These are phyloP conservation scores for Nicotiana rustica DNA, from an alignment of 305 asterid genomes.

Conservation along the genomic window DNA sequence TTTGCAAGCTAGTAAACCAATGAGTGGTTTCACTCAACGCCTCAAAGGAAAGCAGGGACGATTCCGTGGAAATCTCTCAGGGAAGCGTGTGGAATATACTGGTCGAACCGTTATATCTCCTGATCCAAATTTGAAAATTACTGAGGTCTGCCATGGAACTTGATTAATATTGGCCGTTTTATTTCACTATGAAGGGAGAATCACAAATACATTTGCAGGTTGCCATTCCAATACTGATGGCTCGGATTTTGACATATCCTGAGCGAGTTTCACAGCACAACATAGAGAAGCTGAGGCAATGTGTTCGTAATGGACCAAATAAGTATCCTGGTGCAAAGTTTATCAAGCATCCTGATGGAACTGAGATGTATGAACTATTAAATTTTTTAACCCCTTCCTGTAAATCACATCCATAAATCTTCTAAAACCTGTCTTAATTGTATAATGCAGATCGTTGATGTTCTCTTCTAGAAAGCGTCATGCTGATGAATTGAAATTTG, in stretches of 20 bases:
- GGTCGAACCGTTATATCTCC: conserved; percentile 98
- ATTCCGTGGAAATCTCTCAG: conserved; percentile 89
- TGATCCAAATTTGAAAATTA: conserved; percentile 87
- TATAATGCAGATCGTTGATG: conserved; percentile 67
- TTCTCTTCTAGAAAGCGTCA: conserved; percentile 62
- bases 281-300: conserved; percentile 87
- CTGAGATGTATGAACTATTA: conserved; percentile 66
- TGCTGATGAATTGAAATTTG: conserved; percentile 86
- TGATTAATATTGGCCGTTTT: conserved; percentile 29
- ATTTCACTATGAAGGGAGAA: conserved; percentile 39
- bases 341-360: conserved; percentile 72
- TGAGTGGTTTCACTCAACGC: conserved; percentile 94
- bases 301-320: conserved; percentile 89
- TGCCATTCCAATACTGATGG: conserved; percentile 88
- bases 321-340: conserved; percentile 95
- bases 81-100: conserved; percentile 96
- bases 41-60: conserved; percentile 97
- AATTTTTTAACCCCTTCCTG: conserved; percentile 3
- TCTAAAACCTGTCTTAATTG: conserved; percentile 7
- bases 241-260: conserved; percentile 81
- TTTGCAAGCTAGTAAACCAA: conserved; percentile 51
- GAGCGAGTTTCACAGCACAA: conserved; percentile 94
- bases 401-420: background rate
- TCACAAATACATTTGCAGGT: conserved; percentile 58
- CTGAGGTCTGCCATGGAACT: conserved; percentile 61